Percentiles rank a stretch among this genome's conserved stretches.
These are phyloP conservation scores for Entomortierella parvispora DNA, from an alignment of 192 early-diverging fungal species.

Conservation along the genomic window DNA sequence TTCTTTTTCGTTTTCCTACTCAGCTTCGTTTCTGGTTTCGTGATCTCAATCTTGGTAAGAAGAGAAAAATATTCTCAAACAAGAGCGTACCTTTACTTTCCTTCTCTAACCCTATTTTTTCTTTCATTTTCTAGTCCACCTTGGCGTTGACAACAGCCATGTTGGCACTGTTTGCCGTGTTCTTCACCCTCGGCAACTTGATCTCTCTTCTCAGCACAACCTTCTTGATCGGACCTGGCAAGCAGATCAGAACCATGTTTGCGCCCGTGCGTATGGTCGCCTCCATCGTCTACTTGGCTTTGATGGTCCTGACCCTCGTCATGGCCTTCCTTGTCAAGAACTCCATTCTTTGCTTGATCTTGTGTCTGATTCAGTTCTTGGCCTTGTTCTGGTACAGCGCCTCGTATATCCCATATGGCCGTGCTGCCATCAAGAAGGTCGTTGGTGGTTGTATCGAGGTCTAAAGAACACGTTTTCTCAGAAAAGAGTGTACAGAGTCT, in stretches of 20 bases:
- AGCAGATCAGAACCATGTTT: constrained; percentile 89
- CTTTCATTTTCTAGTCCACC: constrained; percentile 60
- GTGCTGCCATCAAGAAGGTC: constrained; percentile 67
- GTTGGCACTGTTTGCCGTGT: constrained; percentile 83
- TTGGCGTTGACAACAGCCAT: constrained; percentile 63
- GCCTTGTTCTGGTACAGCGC: constrained; percentile 91
- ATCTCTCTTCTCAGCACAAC: constrained; percentile 86
- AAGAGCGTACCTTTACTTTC: not conserved
- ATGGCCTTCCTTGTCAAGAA: constrained; percentile 74
- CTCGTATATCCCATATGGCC: constrained; percentile 94
- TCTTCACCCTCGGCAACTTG: constrained; percentile 93
- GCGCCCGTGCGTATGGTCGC: constrained; percentile 81
- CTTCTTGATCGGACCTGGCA: constrained; percentile 88
- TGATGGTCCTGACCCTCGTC: constrained; percentile 78
- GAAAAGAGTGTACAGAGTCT: no score
- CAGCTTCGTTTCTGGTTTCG: constrained; percentile 86
- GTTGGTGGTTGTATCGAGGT: constrained; percentile 64
- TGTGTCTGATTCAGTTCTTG: constrained; percentile 88
- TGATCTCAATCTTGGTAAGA: constrained; percentile 80
- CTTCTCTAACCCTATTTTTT: not conserved
- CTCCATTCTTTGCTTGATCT: constrained; percentile 79
- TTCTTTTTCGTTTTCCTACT: constrained; percentile 6
- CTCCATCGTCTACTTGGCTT: constrained; percentile 73
- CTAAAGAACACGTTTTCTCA: no score
- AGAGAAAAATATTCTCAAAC: not conserved